Base-by-base conservation (phyloP, 2,329 filamentous ascomycete genomes). In the Ceratocystis huliohia region DNA sequence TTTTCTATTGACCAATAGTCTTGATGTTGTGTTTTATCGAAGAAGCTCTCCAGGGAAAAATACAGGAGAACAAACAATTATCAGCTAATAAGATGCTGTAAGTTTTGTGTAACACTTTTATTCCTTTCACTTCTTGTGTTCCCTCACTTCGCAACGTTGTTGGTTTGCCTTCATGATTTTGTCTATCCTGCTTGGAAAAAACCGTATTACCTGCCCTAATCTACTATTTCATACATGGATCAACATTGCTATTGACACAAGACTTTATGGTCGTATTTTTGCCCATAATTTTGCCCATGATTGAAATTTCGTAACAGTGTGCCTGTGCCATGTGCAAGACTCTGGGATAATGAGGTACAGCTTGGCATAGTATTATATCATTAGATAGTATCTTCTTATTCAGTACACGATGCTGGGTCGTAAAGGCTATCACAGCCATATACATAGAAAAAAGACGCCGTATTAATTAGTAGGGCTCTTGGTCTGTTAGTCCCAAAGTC, bases 401-500 rank as follows among this genome's bases (percentile, higher is more conserved):
- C 10, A 4, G 37, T 41, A 15, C 37, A 41, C 15, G 10, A 41
- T 41, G 13, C 10, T 13, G 10, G 37, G 8, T 10, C 8, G 37
- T 15, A 41, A 41, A 41, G 4, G 37, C 37, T 41, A 41, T 13
- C 37, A 15, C 13, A 41, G 37, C 37, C 4, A 4, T 41, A 5
- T 10, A 41, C 13, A 15, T 15, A 41, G n/a, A n/a, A 41, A 41
- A 5, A 41, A 5, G 4, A 41, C 1, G 37, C 3, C 3, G 4
- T 41, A 3, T 15, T 41, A 3, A 13, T 4, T 41, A 15, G 37
- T 15, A 8, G 7, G 44, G 5, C n/a, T 46, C 13, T n/a, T 33
- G 37, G 37, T 41, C 4, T n/a, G 4, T 61, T 64, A 97, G 81
- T 97, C 94, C 91, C 92, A 97, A 75, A 93, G 93, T 75, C 88